Percentiles rank a stretch among this genome's conserved stretches.
These are phyloP conservation scores for Hyaloscypha bicolor DNA, from an alignment of 495 filamentous ascomycete genomes.

Conservation along the genomic window DNA sequence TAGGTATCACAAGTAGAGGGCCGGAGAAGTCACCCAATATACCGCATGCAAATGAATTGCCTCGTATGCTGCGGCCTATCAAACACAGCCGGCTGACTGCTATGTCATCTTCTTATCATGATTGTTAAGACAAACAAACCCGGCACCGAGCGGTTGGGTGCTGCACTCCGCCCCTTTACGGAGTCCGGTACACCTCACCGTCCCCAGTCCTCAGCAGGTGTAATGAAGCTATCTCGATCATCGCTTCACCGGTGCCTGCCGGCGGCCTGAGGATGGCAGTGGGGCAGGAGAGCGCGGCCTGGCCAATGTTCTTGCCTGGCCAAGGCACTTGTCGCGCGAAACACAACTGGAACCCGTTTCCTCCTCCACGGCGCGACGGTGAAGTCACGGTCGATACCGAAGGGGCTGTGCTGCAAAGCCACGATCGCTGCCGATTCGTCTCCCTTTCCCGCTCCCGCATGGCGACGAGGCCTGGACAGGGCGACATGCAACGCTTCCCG, in stretches of 20 bases:
- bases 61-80: background rate
- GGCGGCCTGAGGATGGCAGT: background rate
- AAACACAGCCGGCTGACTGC: background rate
- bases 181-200: too few species aligned
- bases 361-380: background rate
- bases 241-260: background rate
- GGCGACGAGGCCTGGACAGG: background rate
- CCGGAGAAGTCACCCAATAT: background rate
- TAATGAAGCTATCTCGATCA: too few species aligned
- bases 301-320: background rate
- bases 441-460: background rate
- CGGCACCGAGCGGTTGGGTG: background rate
- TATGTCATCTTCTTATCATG: background rate
- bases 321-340: background rate
- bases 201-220: too few species aligned
- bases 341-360: background rate
- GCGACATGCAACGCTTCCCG: background rate
- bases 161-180: background rate
- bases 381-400: background rate
- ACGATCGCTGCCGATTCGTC: background rate
- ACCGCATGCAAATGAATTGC: background rate
- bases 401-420: constrained; percentile 9
- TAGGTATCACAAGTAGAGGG: background rate
- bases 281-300: background rate
- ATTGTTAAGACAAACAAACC: background rate